A percentile compares a stretch with the other conserved stretches of the same genome.
These are phyloP conservation scores for Malus asiatica DNA, from an alignment of 306 rosid genomes.

Conservation along the genomic window DNA sequence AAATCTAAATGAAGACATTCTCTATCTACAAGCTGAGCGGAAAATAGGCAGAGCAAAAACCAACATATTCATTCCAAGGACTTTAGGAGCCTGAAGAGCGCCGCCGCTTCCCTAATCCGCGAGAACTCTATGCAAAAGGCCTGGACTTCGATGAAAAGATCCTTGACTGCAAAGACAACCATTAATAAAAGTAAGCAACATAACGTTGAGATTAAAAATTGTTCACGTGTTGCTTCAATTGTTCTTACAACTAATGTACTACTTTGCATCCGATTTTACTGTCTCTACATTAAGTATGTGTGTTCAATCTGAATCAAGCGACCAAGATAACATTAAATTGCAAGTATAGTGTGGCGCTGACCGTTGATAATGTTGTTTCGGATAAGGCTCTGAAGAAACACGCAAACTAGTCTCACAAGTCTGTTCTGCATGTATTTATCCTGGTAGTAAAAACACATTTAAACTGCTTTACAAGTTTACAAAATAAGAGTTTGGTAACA, in stretches of 20 bases:
- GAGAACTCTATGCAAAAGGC: slow-evolving; percentile 93
- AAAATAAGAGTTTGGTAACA: not conserved
- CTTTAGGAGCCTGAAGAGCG: slow-evolving; percentile 87
- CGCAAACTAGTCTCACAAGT: slow-evolving; percentile 95
- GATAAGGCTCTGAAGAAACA: slow-evolving; percentile 91
- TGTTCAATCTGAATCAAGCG: not conserved
- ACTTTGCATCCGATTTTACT: not conserved
- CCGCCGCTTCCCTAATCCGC: slow-evolving; percentile 87
- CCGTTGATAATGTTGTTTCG: slow-evolving; percentile 93
- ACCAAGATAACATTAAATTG: not conserved
- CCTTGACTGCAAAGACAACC: slow-evolving; percentile 57
- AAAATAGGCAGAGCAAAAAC: not conserved
- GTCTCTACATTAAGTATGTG: not conserved
- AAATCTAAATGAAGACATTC: slow-evolving; percentile 6
- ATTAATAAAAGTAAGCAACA: slow-evolving; percentile 15
- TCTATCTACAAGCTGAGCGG: not conserved
- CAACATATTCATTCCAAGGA: slow-evolving; percentile 50
- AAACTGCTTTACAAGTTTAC: not conserved
- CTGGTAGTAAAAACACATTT: slow-evolving; percentile 32
- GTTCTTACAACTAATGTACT: not conserved
- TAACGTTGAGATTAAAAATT: not conserved
- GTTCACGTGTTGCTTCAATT: not conserved
- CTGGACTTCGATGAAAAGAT: slow-evolving; percentile 88
- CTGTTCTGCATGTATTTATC: slow-evolving; percentile 99
- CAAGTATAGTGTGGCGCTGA: slow-evolving; percentile 31